These are phyloP conservation scores for Populus hybrid DNA, from an alignment of 441 rosid genomes.

Conservation along the genomic window DNA sequence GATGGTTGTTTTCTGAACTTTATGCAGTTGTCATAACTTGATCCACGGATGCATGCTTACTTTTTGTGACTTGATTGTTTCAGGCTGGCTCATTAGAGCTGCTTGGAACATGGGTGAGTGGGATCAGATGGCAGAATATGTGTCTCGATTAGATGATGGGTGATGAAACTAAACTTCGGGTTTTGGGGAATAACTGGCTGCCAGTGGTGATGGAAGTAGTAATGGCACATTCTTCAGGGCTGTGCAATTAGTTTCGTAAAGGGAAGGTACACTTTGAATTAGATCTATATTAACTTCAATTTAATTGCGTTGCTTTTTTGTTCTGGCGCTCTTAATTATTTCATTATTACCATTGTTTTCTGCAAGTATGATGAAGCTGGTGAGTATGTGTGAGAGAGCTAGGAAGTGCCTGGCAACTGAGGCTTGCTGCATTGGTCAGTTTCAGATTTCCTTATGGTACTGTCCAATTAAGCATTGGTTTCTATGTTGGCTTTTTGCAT, in stretches of 20 bases:
- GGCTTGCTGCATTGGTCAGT: slow-evolving; percentile 98
- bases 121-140: slow-evolving; percentile 99
- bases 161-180: slow-evolving; percentile 92
- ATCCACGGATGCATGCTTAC: slow-evolving; percentile 26
- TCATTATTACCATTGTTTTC: slow-evolving; percentile 11
- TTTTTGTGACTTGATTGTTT: slow-evolving; percentile 19
- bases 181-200: slow-evolving; percentile 88
- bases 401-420: slow-evolving; percentile 99
- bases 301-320: not conserved
- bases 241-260: slow-evolving; percentile 82
- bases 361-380: slow-evolving; percentile 93
- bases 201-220: slow-evolving; percentile 95
- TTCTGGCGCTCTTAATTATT: not conserved
- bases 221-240: slow-evolving; percentile 99
- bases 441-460: slow-evolving; percentile 1
- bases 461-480: not conserved
- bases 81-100: slow-evolving; percentile 92
- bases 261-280: slow-evolving; percentile 55
- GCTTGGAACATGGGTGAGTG: slow-evolving; percentile 99
- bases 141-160: slow-evolving; percentile 98
- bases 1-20: slow-evolving; percentile 59
- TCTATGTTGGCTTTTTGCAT: slow-evolving; percentile 5
- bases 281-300: not conserved
- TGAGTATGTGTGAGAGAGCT: slow-evolving; percentile 94
- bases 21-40: slow-evolving; percentile 15